phyloP scores from a whole-genome alignment of 1,284 basidiomycete genomes.

The Stereum hirsutum region DNA sequence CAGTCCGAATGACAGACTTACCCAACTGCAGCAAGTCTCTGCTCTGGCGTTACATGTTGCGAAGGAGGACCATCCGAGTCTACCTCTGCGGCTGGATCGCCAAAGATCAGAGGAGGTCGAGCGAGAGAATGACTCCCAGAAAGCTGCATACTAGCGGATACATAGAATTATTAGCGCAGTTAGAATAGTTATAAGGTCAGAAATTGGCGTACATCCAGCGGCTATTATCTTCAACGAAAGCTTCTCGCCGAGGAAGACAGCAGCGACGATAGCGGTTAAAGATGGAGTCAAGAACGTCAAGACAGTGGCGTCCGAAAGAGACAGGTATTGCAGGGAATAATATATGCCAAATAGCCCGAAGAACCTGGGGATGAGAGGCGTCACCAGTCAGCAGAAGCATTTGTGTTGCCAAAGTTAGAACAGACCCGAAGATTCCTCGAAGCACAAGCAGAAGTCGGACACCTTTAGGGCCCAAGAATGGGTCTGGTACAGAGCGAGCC shows the following conservation, averaged over 20 bases:
- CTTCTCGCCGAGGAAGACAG: slow-evolving; percentile 57
- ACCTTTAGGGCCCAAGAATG: slow-evolving; percentile 59
- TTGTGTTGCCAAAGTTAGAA: slow-evolving; percentile 7
- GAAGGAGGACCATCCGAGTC: slow-evolving; percentile 2
- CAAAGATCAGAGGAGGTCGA: slow-evolving; percentile 26
- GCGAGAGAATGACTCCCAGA: slow-evolving; percentile 42
- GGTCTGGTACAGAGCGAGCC: slow-evolving; percentile 46
- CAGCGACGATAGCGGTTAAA: slow-evolving; percentile 59
- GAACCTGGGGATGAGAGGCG: slow-evolving; percentile 31
- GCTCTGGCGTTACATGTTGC: slow-evolving; percentile 18
- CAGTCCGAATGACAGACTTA: too few relatives aligned
- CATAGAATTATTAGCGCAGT: slow-evolving; percentile 10
- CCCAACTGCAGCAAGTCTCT: slow-evolving; percentile 29
- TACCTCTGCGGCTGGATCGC: slow-evolving; percentile 9
- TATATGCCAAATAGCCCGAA: slow-evolving; percentile 61
- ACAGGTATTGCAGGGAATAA: slow-evolving; percentile 48
- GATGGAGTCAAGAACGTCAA: slow-evolving; percentile 71
- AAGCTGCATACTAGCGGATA: slow-evolving; percentile 30
- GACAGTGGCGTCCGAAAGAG: slow-evolving; percentile 69
- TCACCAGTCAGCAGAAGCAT: slow-evolving; percentile 8
- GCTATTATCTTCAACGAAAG: slow-evolving; percentile 50
- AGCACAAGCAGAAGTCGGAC: slow-evolving; percentile 48
- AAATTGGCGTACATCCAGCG: slow-evolving; percentile 56
- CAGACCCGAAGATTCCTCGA: slow-evolving; percentile 57
- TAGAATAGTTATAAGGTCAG: slow-evolving; percentile 23